Percentiles rank a stretch among this genome's conserved stretches.
phyloP scores from a whole-genome alignment of 257 asterid genomes.

The Linderniella brevidens region DNA sequence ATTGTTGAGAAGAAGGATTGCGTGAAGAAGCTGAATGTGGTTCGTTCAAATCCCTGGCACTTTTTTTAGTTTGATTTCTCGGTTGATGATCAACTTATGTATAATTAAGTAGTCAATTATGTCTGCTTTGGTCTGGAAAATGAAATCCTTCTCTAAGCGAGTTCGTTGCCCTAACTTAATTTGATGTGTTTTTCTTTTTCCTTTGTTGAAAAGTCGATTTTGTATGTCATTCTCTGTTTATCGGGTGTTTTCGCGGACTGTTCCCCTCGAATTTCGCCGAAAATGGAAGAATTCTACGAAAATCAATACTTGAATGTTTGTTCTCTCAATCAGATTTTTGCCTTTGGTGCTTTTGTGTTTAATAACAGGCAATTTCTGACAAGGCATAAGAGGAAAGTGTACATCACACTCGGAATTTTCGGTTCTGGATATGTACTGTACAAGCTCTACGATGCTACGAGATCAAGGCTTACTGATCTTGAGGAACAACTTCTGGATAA shows the following conservation, averaged over 20 bases:
- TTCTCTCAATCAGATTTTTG: constrained; percentile 8
- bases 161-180: too few species aligned
- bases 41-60: constrained; percentile 16
- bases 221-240: too few species aligned
- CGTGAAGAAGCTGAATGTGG: constrained; percentile 42
- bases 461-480: constrained; percentile 38
- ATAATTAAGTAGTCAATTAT: constrained; percentile 1
- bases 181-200: too few species aligned
- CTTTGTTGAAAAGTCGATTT: too few species aligned
- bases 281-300: too few species aligned
- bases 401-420: constrained; percentile 63
- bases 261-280: constrained; percentile 3
- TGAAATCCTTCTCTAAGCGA: too few species aligned
- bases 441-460: constrained; percentile 64
- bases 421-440: constrained; percentile 75
- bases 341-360: constrained; percentile 1
- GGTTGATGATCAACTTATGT: neutral
- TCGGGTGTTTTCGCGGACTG: constrained; percentile 1
- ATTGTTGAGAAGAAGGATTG: constrained; percentile 9
- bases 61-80: neutral
- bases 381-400: constrained; percentile 77
- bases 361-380: constrained; percentile 70
- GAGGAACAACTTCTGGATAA: constrained; percentile 55
- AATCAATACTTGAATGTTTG: too few species aligned
- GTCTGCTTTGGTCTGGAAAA: too few species aligned